Conservation (phyloP, 345 rosid species). For the Nephelium lappaceum region DNA sequence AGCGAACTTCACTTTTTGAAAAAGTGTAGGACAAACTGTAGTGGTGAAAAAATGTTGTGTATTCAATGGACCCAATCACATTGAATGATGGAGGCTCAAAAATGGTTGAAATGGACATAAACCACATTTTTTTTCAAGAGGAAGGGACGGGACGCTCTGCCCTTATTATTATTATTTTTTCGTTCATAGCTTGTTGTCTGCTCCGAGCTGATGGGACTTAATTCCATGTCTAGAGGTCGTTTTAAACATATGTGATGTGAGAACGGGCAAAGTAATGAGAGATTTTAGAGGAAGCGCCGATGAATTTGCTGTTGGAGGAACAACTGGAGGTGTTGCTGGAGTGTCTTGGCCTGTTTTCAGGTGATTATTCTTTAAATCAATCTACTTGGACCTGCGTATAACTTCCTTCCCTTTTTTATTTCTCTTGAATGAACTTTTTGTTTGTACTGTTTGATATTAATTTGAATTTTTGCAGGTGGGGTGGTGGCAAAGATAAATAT, state of each 20-base stretch:
- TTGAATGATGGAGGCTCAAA: too few relatives aligned
- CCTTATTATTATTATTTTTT: not conserved
- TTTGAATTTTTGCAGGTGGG: constrained; percentile 63
- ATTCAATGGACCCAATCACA: too few relatives aligned
- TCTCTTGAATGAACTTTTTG: not conserved
- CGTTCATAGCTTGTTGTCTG: not conserved
- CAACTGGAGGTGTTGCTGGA: constrained; percentile 82
- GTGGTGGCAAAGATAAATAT: constrained; percentile 87
- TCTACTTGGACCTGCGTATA: not conserved
- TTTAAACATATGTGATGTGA: constrained; percentile 82
- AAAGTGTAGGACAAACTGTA: too few relatives aligned
- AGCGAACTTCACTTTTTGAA: too few relatives aligned
- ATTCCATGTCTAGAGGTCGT: constrained; percentile 58
- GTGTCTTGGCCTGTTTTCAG: constrained; percentile 93
- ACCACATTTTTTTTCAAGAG: too few relatives aligned
- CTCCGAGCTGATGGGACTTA: constrained; percentile 17
- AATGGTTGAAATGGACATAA: too few relatives aligned
- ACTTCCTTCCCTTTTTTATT: constrained; percentile 4
- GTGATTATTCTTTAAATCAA: constrained; percentile 33
- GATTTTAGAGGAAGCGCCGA: constrained; percentile 96
- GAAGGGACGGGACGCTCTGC: too few relatives aligned
- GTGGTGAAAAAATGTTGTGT: too few relatives aligned
- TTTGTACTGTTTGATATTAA: not conserved
- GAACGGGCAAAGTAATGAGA: constrained; percentile 90
- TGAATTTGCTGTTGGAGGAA: constrained; percentile 88